Percentiles rank a stretch among this genome's conserved stretches.
Conservation (phyloP, 164 flowering plant species). For the Magnolia sinica region DNA sequence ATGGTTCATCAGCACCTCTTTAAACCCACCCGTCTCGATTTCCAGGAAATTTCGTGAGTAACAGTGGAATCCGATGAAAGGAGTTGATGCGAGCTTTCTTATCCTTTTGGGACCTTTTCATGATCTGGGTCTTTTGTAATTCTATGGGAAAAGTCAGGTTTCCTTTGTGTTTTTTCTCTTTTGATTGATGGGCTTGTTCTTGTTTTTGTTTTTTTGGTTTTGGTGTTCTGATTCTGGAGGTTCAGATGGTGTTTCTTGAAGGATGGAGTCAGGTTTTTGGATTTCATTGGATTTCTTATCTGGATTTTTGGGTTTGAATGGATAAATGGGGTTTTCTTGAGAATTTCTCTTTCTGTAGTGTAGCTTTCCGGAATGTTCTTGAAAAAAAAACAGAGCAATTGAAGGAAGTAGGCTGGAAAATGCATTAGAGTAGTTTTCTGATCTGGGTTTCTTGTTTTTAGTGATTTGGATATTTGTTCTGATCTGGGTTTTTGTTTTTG, state of each 20-base stretch:
- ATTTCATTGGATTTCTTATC: not conserved
- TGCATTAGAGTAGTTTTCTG: not conserved
- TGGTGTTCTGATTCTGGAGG: not conserved
- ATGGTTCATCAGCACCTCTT: too few relatives aligned
- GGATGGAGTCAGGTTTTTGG: not conserved
- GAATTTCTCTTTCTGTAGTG: not conserved
- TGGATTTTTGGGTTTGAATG: not conserved
- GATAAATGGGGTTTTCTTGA: not conserved
- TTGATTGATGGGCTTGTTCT: not conserved
- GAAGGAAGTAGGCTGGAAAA: not conserved
- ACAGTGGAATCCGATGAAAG: slow-evolving; percentile 2
- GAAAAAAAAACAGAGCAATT: not conserved
- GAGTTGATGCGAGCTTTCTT: not conserved
- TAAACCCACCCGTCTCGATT: not conserved
- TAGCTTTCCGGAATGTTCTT: not conserved
- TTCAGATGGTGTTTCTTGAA: not conserved
- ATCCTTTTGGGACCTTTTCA: not conserved
- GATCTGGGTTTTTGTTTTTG: not conserved
- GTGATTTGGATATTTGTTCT: not conserved
- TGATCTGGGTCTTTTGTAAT: not conserved
- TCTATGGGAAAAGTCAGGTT: not conserved
- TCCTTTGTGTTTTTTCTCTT: not conserved
- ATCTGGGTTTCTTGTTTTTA: not conserved
- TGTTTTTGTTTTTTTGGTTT: not conserved
- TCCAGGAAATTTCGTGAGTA: slow-evolving; percentile 3